Evolutionary conservation across 1,284 basidiomycete genomes (phyloP).

Genomic region (Irpex sp.): DNA sequence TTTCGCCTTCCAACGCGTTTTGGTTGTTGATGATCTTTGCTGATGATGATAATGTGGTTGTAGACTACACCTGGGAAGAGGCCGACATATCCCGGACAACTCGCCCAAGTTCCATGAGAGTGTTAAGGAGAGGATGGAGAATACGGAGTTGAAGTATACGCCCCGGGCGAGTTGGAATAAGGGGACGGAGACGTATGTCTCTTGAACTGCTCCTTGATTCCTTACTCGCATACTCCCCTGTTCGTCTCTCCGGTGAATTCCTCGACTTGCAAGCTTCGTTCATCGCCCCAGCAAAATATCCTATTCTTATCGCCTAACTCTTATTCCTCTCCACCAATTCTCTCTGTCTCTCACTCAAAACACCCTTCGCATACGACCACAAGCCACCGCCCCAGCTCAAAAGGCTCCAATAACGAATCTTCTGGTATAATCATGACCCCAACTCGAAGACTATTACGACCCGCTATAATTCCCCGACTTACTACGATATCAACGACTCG

Average conservation of each 20-base stretch:
- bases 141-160: slow-evolving; percentile 38
- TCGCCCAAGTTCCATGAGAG: slow-evolving; percentile 47
- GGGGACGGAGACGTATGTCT: slow-evolving; percentile 44
- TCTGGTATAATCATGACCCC: no score
- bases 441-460: no score
- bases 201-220: slow-evolving; percentile 19
- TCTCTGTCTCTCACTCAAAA: no score
- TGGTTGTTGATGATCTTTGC: not conserved
- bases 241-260: not conserved
- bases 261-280: no score
- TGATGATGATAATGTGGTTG: not conserved
- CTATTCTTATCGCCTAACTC: no score
- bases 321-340: no score
- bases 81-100: slow-evolving; percentile 36
- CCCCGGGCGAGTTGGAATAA: slow-evolving; percentile 43
- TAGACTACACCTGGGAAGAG: slow-evolving; percentile 40
- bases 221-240: not conserved
- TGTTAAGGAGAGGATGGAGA: slow-evolving; percentile 45
- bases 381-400: no score
- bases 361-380: no score
- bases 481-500: no score
- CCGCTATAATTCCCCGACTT: no score
- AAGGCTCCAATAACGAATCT: no score
- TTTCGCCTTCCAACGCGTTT: not conserved
- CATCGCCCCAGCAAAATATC: no score